Base-by-base conservation (phyloP, 2,329 filamentous ascomycete species). In the Fusarium napiforme region DNA sequence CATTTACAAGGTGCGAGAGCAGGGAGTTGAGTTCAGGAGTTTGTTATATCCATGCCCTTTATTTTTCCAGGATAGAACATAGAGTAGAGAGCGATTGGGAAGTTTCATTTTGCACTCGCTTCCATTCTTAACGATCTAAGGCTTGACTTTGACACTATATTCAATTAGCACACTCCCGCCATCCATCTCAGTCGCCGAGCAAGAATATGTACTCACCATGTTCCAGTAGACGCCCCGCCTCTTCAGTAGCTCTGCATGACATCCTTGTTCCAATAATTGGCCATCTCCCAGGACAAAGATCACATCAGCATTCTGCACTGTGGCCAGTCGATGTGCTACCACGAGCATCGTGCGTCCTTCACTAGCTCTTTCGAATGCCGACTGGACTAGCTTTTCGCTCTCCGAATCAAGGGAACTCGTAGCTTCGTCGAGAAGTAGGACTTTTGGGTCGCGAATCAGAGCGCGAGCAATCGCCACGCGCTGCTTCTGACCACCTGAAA, bases 221-320 rank as follows among this genome's bases (percentile, higher is more conserved):
- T 87, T 83, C 85, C 86, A 89, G 69, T 90, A 90, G 10, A 88
- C 83, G 2, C 88, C 88, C 75, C 79, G 85, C 81, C 83, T 83
- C 79, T 81, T 84, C 68, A 90, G 69, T 66, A 90, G 74, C 75
- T 89, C 88, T 4, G 66, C 65, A 68, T 90, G 88, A 23, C 78
- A 88, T 16, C 88, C 88, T 78, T 86, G 82, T 79, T 90, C 88
- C 16, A 90, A 77, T 47, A 90, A 82, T 73, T 84, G 87, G 30
- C 91, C 82, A 68, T 91, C 87, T 16, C 92, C 92, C 53, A 96
- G 89, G 1, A 96, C 93, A 75, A 93, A 94, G 46, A 95, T 95
- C n/a, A 91, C 84, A 79, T 96, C 91, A 3, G 93, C 92, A 74
- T 95, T 92, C 80, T 93, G 93, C 26, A 95, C 90, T 18, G 92